Base-by-base conservation (phyloP, 2,329 filamentous ascomycete genomes). In the Teratosphaeriaceae sp. region DNA sequence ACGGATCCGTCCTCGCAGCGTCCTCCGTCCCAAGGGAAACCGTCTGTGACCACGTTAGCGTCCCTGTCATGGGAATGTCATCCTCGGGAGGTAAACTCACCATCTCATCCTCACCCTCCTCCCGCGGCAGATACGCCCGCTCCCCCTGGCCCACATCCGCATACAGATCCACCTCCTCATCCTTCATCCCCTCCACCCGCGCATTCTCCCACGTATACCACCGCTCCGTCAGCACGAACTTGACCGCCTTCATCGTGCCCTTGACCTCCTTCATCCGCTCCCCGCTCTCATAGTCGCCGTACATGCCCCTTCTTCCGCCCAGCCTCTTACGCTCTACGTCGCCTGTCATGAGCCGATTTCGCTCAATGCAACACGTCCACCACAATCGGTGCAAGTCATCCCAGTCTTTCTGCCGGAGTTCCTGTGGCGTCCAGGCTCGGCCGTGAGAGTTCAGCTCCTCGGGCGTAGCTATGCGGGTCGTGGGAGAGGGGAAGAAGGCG, bases 321-420 rank as follows among this genome's bases (percentile, higher is more conserved):
- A 85, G 61, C 53, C 84, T 76, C 22, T 70, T 60, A 56, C 86
- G 75, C 70, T 94, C 88, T 44, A 74, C 65, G 41, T 74, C 73
- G 53, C 84, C 81, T 22, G 94, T 97, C n/a, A 80, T 75, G 55
- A 97, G 79, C 54, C 86, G 79, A 68, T 98, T 98, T 57, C 85
- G 75, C 70, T 98, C 92, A 69, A 86, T 88, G 47, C 84, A 77
- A 63, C 92, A 97, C 43, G 88, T 78, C 88, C 89, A 98, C 88
- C 90, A 98, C 59, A 98, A 74, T 48, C 75, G 73, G 66, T 97
- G 89, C 56, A 98, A 69, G 64, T 97, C 89, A 48, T 95, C 87
- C 86, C 88, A 98, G 50, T 84, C 88, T 70, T 96, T 96, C 50
- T 78, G 74, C 50, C 89, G 78, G 58, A 98, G 73, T 70, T 98